Conservation (phyloP, 306 rosid genomes). For the Crataegus laevigata region DNA sequence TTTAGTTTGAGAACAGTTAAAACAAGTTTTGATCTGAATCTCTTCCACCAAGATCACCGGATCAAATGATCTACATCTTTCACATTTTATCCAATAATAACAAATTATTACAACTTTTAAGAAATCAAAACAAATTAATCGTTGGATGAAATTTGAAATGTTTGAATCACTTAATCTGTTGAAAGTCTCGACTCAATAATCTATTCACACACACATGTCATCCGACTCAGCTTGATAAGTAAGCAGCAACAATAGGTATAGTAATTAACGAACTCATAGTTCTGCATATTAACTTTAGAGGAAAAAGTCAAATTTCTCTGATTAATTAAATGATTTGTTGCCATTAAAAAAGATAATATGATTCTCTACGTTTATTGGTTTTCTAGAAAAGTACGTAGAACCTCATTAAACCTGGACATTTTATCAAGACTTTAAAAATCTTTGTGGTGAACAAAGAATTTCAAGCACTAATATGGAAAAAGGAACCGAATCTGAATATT, state of each 20-base stretch:
- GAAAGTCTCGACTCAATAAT: too few relatives aligned
- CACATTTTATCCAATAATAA: too few relatives aligned
- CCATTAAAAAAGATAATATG: not conserved
- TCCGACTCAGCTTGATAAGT: not conserved
- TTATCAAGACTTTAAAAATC: not conserved
- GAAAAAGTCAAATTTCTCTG: not conserved
- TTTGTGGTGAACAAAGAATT: not conserved
- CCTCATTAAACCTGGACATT: not conserved
- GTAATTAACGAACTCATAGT: not conserved
- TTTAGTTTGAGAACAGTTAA: too few relatives aligned
- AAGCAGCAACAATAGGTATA: not conserved
- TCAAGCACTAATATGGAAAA: not conserved
- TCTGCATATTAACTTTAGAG: not conserved
- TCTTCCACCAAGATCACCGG: too few relatives aligned
- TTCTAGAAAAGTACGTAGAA: not conserved
- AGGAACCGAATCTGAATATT: not conserved
- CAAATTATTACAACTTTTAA: too few relatives aligned
- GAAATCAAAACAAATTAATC: too few relatives aligned
- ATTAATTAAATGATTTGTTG: not conserved
- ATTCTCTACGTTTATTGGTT: not conserved
- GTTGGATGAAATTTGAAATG: too few relatives aligned
- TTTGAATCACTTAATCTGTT: too few relatives aligned
- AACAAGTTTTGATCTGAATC: too few relatives aligned
- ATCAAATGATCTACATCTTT: too few relatives aligned
- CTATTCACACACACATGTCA: not conserved